phyloP scores from a whole-genome alignment of 148 eudicot species.

The Suaeda aralocaspica region DNA sequence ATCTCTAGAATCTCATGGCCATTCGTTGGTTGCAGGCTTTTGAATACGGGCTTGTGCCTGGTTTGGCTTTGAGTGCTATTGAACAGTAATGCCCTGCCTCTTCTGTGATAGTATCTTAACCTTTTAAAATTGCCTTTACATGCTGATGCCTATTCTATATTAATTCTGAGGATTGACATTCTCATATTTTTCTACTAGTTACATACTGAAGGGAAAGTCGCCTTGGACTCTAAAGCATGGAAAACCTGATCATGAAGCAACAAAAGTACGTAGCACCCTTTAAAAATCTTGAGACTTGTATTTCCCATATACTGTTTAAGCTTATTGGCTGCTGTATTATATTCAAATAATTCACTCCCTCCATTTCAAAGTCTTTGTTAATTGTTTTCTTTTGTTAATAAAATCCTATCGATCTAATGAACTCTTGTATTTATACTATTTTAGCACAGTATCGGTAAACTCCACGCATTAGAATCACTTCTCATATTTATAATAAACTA shows the following conservation, averaged over 20 bases:
- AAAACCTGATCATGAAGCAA: slow-evolving; percentile 83
- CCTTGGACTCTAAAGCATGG: slow-evolving; percentile 89
- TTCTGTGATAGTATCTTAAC: background rate
- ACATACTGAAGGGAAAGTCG: slow-evolving; percentile 66
- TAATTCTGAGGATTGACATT: slow-evolving; percentile 8
- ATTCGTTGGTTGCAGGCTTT: slow-evolving; percentile 59
- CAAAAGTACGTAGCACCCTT: slow-evolving; percentile 42
- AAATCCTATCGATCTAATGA: too few relatives aligned
- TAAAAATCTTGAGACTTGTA: background rate
- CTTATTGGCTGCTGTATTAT: background rate
- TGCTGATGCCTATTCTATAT: background rate
- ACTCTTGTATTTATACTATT: too few relatives aligned
- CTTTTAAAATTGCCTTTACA: background rate
- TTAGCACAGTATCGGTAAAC: background rate
- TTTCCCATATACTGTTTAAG: background rate
- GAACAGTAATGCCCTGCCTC: slow-evolving; percentile 58
- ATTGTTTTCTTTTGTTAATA: background rate
- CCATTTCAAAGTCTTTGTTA: background rate
- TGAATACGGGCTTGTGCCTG: slow-evolving; percentile 85
- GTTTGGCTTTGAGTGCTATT: slow-evolving; percentile 66
- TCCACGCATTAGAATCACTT: background rate
- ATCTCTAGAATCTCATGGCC: background rate
- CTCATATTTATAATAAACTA: background rate
- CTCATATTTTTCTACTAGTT: slow-evolving; percentile 41
- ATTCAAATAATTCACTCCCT: background rate